Evolutionary conservation across 345 rosid genomes (phyloP), one percentile per base, ranked within the genome.

Genomic region (Sisymbrium altissimum): DNA sequence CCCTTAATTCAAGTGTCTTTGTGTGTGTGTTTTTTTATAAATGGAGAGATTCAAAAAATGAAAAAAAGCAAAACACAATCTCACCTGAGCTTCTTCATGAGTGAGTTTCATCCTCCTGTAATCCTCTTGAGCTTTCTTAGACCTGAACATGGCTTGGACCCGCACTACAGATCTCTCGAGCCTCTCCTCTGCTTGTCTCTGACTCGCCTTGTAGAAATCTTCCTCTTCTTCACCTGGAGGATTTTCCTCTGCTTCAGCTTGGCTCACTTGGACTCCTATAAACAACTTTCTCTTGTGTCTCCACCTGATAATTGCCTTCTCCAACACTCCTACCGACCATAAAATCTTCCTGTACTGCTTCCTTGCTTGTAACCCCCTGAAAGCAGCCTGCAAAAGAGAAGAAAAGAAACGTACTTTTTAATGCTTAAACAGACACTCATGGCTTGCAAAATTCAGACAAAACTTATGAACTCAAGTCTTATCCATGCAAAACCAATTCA

Each of bases 261-360:
- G 69, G 41, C 79, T 83, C 76, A 88, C 84, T n/a, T 79, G 85
- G 72, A 95, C 84, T 21, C 97, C 97, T 10, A 92, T 90, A 23
- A 95, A 83, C 19, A 97, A 97, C 79, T 58, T 92, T 77, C 97
- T 85, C 88, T 88, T 95, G 30, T 82, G 67, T 30, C 96, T 92
- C 99, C 99, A 95, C 23, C 99, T 84, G 12, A 95, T 71, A 52
- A 95, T 53, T 71, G 82, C 98, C 85, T 95, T 95, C 84, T 95
- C 99, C 15, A 95, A 73, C 64, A 95, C 87, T 64, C 99, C 99
- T 40, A 95, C 97, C 21, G 99, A 90, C 96, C 97, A 95, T 21
- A 86, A 13, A 70, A 95, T 87, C 82, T 90, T 95, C 18, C 81
- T 21, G 81, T 92, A 90, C 32, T 90, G 94, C 80, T 70, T 90